Conservation (phyloP, 805 yeast species). For the Nakazawaea molendinolei region DNA sequence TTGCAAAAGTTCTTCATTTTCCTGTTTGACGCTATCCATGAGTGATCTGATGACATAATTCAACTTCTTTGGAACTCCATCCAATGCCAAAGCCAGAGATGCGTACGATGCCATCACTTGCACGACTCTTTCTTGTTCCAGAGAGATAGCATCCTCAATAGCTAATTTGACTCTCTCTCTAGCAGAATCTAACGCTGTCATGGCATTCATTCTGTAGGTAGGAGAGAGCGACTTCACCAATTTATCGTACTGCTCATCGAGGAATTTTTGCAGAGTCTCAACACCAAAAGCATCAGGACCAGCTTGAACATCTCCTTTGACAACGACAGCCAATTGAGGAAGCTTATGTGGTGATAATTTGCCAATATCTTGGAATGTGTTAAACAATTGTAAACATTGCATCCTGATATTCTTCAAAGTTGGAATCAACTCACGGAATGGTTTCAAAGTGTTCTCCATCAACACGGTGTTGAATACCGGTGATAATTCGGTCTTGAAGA, state of each 20-base stretch:
- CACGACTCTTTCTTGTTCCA: constrained; percentile 42
- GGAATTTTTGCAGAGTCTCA: constrained; percentile 64
- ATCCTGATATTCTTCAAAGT: constrained; percentile 78
- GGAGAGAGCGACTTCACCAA: constrained; percentile 58
- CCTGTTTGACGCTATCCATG: constrained; percentile 88
- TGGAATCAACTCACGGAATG: constrained; percentile 81
- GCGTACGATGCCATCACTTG: constrained; percentile 73
- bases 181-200: constrained; percentile 73
- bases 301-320: constrained; percentile 90
- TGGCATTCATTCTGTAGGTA: constrained; percentile 60
- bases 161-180: constrained; percentile 60
- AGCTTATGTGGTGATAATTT: constrained; percentile 62
- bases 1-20: constrained; percentile 62
- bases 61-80: constrained; percentile 75
- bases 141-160: constrained; percentile 57
- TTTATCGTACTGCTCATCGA: constrained; percentile 59
- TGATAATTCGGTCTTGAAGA: constrained; percentile 20
- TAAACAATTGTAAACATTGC: constrained; percentile 76
- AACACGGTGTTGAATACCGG: constrained; percentile 30
- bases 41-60: constrained; percentile 83
- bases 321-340: constrained; percentile 82
- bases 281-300: constrained; percentile 90
- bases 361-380: constrained; percentile 71
- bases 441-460: constrained; percentile 35
- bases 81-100: constrained; percentile 57